Evolutionary conservation across 116 monocot species (phyloP), one percentile per base, ranked within the genome.

Genomic region (Cymodocea nodosa): DNA sequence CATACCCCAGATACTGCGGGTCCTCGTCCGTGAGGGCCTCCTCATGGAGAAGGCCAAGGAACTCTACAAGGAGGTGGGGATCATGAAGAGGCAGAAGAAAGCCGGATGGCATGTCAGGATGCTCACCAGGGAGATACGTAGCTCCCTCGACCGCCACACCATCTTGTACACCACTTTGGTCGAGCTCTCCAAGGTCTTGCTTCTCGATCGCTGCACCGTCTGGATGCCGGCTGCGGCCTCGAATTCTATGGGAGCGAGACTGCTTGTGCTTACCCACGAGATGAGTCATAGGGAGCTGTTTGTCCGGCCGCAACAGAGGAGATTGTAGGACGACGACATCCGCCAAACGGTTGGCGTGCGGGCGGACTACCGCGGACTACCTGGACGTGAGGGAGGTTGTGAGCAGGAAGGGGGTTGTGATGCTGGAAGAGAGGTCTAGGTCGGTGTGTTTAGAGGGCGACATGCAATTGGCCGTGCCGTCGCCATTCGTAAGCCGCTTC

Each of bases 91-190:
- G 53, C 72, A 75, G 59, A 78, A 87, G 63, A 78, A 80, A 52
- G 70, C 80, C 4, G 64, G 73, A 35, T 83, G 83, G 80, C 78
- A 77, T 35, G 83, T 83, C 14, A 69, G 83, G 35, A 80, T 78
- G 80, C 70, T 87, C 4, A 80, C 83, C 56, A 69, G 64, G 1
- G 83, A 83, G 67, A 80, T 87, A 20, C 72, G 86, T 10, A 71
- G 72, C 14, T 77, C 82, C 2, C 80, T 83, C 15, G 86, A 83
- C 39, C 64, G 75, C 18, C 80, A 77, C 63, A 80, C 80, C 63
- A 78, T 87, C 52, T 50, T 83, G 30, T 69, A 83, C 65, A 83
- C 83, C 55, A 80, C 86, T 57, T 56, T 83, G 62, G 70, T 82
- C 23, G 80, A 87, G 73, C 83, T 87, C 49, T 80, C 83, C 19